Evolutionary conservation across 2,329 filamentous ascomycete genomes (phyloP).

Genomic region (Sclerotinia nivalis): DNA sequence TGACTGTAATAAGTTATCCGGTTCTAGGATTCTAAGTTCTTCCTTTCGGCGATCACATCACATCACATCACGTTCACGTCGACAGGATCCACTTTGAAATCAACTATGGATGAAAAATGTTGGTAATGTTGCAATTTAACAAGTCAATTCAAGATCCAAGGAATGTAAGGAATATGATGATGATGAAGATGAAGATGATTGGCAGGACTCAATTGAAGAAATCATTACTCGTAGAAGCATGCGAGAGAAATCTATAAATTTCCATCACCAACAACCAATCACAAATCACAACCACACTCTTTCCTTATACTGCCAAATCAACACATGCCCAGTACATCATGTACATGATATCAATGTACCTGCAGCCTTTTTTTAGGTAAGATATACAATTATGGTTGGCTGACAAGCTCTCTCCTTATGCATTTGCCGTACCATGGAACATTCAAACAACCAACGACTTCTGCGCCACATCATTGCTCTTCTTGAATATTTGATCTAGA

Average conservation of each 20-base stretch:
- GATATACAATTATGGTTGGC: background rate
- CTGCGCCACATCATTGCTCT: constrained; percentile 5
- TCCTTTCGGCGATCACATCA: background rate
- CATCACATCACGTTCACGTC: background rate
- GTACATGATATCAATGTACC: background rate
- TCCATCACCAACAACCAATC: background rate
- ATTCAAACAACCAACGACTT: background rate
- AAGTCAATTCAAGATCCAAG: background rate
- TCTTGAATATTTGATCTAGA: constrained; percentile 3
- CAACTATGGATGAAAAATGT: background rate
- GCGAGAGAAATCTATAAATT: background rate
- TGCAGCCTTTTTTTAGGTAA: constrained; percentile 8
- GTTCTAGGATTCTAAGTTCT: background rate
- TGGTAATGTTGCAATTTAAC: background rate
- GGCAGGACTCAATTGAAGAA: background rate
- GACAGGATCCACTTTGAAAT: too few species aligned
- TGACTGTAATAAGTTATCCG: background rate
- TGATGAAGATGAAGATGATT: background rate
- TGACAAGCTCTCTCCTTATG: background rate
- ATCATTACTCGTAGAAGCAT: background rate
- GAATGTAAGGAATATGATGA: background rate
- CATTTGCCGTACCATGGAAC: background rate
- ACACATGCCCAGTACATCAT: constrained; percentile 1
- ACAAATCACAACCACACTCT: background rate
- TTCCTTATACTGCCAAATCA: background rate